Evolutionary conservation across 495 filamentous ascomycete genomes (phyloP), one percentile per base, ranked within the genome.

Genomic region (Apodospora peruviana): DNA sequence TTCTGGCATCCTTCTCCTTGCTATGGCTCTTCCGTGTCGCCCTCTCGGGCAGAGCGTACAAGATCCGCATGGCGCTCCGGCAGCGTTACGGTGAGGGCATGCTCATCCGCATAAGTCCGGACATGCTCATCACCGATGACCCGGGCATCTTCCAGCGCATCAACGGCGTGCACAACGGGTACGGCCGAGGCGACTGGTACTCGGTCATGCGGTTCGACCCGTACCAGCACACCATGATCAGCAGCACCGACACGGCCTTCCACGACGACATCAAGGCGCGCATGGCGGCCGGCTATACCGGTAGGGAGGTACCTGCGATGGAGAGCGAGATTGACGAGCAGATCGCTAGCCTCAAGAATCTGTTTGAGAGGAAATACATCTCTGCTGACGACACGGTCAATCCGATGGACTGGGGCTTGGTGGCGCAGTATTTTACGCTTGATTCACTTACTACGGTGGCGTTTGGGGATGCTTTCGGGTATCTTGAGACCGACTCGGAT

Each of bases 391-490:
- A 14, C 11, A 8, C 10, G 52, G 46, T 38, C 27, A 18, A 1
- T 11, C 45, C 65, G 45, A 43, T 80, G 12, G 75, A 81, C 49
- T 61, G 79, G n/a, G 67, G 61, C 1, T 58, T 35, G 2, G 59
- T 72, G 17, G 58, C 67, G 1, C 60, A 70, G 36, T 79, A 58
- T 48, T 78, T 80, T 43, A 79, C 77, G 0, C 52, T 80, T 5
- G 79, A 82, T 47, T 52, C 72, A 2, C 73, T 79, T 32, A 68
- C 68, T 7, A 65, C 65, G 29, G 53, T 76, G 5, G 69, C 83
- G 55, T 76, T 73, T 44, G 59, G 85, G 48, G 40, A 83, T 49
- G 51, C 71, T 52, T 72, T 80, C 66, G 66, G 74, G 40, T 72
- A 74, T 60, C 49, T 77, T 10, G 53, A 32, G 5, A 51, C 45